Base-by-base conservation (phyloP, 805 yeast species). In the Wickerhamomyces silvicola region DNA sequence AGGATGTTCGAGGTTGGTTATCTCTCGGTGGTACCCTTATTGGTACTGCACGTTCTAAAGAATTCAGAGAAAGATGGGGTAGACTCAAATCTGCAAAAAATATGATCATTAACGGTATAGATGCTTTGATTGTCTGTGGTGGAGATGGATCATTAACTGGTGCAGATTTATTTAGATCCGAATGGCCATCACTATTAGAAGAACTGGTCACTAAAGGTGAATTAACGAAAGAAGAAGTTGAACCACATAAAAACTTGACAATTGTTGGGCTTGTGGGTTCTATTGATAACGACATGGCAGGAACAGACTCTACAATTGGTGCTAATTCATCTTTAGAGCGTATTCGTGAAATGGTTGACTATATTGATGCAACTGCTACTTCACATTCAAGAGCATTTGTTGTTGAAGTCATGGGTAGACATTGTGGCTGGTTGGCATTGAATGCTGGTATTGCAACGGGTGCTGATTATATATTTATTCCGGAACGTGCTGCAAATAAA, bases 91-190 rank as follows among this genome's bases (percentile, higher is more conserved):
- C 87, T 15, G 92, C 95, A 38, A 76, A 78, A 52, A 81, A 92
- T 56, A 69, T 92, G 76, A 79, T 92, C 47, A 64, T 68, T 10
- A 75, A 78, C 50, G 97, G 97, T 39, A 88, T 92, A 42, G 97
- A 92, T 53, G 97, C 96, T 2, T 68, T 92, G 38, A 78, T 92
- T 40, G 97, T 92, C 11, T 85, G 96, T 64, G 98, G 98, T 52
- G 98, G 98, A 65, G 98, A 92, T 59, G 98, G 98, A 31, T 88
- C 97, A 1, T 69, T 92, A 41, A 92, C 98, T 1, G 98, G 98
- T 52, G 98, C 98, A 10, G 97, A 92, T 58, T 62, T 82, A 43
- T 87, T 92, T 69, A 76, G 98, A 56, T 59, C 75, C 20, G 98
- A 92, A 59, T 92, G 98, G 98, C 95, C 97, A 3, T 70, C 81